Conservation (phyloP, 768 basidiomycete species). For the Suillus spraguei region DNA sequence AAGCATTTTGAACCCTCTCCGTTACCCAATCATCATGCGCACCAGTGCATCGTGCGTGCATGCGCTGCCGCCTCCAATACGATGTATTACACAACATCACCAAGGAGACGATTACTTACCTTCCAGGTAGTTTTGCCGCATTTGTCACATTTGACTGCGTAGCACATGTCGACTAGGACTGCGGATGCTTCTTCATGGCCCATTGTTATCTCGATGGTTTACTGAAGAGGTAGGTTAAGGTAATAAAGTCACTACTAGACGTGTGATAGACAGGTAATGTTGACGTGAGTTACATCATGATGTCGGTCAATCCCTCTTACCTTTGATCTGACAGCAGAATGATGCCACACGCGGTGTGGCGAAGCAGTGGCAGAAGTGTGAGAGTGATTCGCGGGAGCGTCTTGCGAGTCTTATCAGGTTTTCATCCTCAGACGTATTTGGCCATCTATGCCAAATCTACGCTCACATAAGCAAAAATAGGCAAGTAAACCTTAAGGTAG, state of each 20-base stretch:
- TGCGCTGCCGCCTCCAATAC: slow-evolving; percentile 24
- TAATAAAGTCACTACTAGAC: slow-evolving; percentile 30
- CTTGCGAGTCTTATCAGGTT: slow-evolving; percentile 1
- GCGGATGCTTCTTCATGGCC: slow-evolving; percentile 22
- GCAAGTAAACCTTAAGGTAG: not conserved
- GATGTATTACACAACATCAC: slow-evolving; percentile 21
- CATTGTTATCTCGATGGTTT: slow-evolving; percentile 22
- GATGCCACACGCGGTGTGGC: slow-evolving; percentile 3
- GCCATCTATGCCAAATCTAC: not conserved
- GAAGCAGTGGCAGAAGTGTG: slow-evolving; percentile 9
- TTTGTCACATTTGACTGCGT: slow-evolving; percentile 53
- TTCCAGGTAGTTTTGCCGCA: slow-evolving; percentile 76
- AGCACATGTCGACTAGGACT: slow-evolving; percentile 56
- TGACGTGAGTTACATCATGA: slow-evolving; percentile 10
- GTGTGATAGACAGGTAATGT: slow-evolving; percentile 3
- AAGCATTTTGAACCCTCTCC: slow-evolving; percentile 15
- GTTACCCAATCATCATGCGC: slow-evolving; percentile 18
- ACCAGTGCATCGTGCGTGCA: slow-evolving; percentile 17
- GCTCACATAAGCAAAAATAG: slow-evolving; percentile 1
- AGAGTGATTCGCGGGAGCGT: slow-evolving; percentile 8
- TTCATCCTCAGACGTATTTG: not conserved
- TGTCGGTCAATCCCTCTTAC: slow-evolving; percentile 1
- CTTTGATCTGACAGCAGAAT: not conserved
- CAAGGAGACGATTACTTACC: slow-evolving; percentile 46
- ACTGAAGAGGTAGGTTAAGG: slow-evolving; percentile 32